Conservation (phyloP, 2,329 filamentous ascomycete species). For the Lasiodiplodia theobromae region DNA sequence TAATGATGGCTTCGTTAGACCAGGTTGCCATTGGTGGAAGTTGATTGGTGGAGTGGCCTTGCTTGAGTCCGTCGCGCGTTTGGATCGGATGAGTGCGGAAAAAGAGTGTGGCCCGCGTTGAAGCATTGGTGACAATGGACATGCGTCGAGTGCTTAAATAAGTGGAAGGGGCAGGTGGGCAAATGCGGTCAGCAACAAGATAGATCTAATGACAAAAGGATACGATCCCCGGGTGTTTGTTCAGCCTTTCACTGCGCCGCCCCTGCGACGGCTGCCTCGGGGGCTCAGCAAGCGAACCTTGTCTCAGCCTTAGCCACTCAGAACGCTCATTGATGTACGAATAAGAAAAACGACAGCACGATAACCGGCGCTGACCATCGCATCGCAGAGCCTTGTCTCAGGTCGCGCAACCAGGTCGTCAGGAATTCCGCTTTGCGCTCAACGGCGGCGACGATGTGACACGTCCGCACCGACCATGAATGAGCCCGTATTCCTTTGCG, state of each 20-base stretch:
- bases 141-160: not conserved
- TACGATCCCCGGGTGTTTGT: too few species aligned
- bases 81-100: too few species aligned
- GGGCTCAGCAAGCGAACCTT: not conserved
- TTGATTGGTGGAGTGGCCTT: not conserved
- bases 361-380: conserved; percentile 16
- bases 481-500: conserved; percentile 35
- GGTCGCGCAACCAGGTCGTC: conserved; percentile 23
- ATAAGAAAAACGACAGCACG: too few species aligned
- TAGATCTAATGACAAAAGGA: too few species aligned
- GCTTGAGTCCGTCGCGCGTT: too few species aligned
- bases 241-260: too few species aligned
- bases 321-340: too few species aligned
- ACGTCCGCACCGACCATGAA: conserved; percentile 25
- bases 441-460: conserved; percentile 26
- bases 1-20: not conserved
- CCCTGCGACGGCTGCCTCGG: not conserved
- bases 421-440: conserved; percentile 20
- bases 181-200: not conserved
- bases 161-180: not conserved
- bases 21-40: not conserved
- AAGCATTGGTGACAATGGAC: too few species aligned
- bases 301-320: not conserved
- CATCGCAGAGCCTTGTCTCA: conserved; percentile 27
- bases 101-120: too few species aligned